Base-by-base conservation (phyloP, 805 yeast species). In the Debaryomyces prosopidis region DNA sequence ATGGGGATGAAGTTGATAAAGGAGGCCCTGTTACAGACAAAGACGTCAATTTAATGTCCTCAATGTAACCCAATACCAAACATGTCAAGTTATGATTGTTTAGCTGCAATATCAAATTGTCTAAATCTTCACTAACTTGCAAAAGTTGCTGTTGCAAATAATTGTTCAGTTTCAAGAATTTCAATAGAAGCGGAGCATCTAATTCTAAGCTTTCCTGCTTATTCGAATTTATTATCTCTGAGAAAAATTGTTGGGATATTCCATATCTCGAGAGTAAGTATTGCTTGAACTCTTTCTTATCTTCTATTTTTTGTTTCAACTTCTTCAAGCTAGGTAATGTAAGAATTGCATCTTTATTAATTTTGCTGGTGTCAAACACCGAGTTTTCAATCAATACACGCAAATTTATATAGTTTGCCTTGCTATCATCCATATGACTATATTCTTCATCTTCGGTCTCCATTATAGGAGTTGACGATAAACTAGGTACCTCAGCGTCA, bases 41-140 rank as follows among this genome's bases (percentile, higher is more conserved):
- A 12, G 53, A 44, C 17, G 65, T 54, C 11, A 66, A 46, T 47
- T 60, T 63, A 11, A 72, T 64, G 53, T 71, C 76, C 48, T 76
- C 78, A 14, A 76, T 66, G 53, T 76, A 75, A 2, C 82, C 81
- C 49, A 76, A 59, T 12, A 72, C 71, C 38, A 75, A 65, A 27
- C 77, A 70, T 0, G 77, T 66, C 41, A 73, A 51, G 45, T 75
- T 71, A 51, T 77, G 82, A 49, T 68, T 66, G 43, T 60, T 64
- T 41, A 76, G 54, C 38, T 52, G 54, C 10, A 54, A 39, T 8
- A 52, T 53, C 36, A 69, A 56, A 2, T 46, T 48, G 11, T 63
- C 68, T 35, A 71, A 53, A 36, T 69, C 75, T 11, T 54, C 52
- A 34, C 56, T 51, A 9, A 57, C 52, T 9, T 49, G 42, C 18